Percentiles rank a stretch among this genome's conserved stretches.
Evolutionary conservation across 1,284 basidiomycete species (phyloP).

Genomic region (Schizophyllum commune): DNA sequence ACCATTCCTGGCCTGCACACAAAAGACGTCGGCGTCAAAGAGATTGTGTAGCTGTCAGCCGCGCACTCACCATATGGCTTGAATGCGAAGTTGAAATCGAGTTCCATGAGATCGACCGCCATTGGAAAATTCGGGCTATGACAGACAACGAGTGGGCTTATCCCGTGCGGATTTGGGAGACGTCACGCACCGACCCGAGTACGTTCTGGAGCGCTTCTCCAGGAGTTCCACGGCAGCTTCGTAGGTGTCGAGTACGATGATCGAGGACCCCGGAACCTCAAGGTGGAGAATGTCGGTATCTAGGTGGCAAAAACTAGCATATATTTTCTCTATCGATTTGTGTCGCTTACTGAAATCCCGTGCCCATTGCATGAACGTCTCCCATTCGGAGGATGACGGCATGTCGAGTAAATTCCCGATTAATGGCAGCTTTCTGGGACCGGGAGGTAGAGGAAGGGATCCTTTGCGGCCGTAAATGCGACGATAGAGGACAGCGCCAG

Average conservation of each 20-base stretch:
- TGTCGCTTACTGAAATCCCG: background rate
- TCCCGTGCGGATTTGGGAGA: background rate
- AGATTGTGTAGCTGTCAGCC: background rate
- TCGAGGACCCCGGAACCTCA: conserved; percentile 6
- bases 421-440: conserved; percentile 23
- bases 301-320: background rate
- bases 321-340: background rate
- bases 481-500: background rate
- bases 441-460: conserved; percentile 24
- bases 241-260: conserved; percentile 7
- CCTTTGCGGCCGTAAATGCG: background rate
- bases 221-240: conserved; percentile 7
- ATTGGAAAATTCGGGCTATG: conserved; percentile 1
- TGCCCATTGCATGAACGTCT: conserved; percentile 24
- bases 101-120: conserved; percentile 3
- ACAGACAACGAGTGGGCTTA: background rate
- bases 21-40: background rate
- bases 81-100: conserved; percentile 1
- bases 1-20: background rate
- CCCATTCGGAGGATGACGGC: conserved; percentile 26
- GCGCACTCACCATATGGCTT: background rate
- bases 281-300: conserved; percentile 9
- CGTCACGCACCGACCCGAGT: conserved; percentile 1
- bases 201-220: conserved; percentile 4
- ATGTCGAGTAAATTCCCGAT: conserved; percentile 26